A percentile compares a stretch with the other conserved stretches of the same genome.
These are phyloP conservation scores for Aspergillus fijiensis DNA, from an alignment of 2,329 filamentous ascomycete species.

Conservation along the genomic window DNA sequence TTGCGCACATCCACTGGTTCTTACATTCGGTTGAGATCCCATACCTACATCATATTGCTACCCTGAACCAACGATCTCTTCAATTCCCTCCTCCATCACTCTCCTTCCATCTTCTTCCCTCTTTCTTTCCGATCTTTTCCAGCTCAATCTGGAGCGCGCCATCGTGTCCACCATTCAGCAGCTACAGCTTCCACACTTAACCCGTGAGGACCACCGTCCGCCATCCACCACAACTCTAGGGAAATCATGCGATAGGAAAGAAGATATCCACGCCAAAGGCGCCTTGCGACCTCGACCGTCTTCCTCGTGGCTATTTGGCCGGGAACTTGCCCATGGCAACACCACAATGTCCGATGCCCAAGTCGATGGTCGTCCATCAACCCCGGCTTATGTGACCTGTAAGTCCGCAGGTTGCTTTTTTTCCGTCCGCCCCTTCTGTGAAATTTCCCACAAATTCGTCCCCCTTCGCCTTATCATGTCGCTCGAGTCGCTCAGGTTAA, in stretches of 20 bases:
- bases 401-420: slow-evolving; percentile 23
- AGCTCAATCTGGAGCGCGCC: slow-evolving; percentile 22
- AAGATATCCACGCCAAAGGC: slow-evolving; percentile 32
- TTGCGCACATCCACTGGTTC: not conserved
- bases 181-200: slow-evolving; percentile 4
- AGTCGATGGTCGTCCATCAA: slow-evolving; percentile 35
- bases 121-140: slow-evolving; percentile 7
- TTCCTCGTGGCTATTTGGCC: slow-evolving; percentile 34
- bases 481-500: not conserved
- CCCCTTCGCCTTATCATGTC: slow-evolving; percentile 3
- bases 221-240: slow-evolving; percentile 20
- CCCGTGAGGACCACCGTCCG: slow-evolving; percentile 23
- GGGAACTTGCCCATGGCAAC: slow-evolving; percentile 37
- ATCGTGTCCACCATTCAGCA: slow-evolving; percentile 15
- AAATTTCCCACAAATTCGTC: not conserved
- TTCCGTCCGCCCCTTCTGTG: not conserved
- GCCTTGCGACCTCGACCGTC: slow-evolving; percentile 36
- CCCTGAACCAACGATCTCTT: slow-evolving; percentile 5
- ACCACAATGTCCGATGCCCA: slow-evolving; percentile 46
- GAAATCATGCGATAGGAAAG: slow-evolving; percentile 44
- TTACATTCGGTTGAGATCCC: too few relatives aligned
- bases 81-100: slow-evolving; percentile 15
- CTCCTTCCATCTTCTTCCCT: slow-evolving; percentile 1
- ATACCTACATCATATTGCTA: too few relatives aligned
- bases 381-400: slow-evolving; percentile 39